These are phyloP conservation scores for Candida ipomoeae DNA, from an alignment of 805 yeast genomes.

Conservation along the genomic window DNA sequence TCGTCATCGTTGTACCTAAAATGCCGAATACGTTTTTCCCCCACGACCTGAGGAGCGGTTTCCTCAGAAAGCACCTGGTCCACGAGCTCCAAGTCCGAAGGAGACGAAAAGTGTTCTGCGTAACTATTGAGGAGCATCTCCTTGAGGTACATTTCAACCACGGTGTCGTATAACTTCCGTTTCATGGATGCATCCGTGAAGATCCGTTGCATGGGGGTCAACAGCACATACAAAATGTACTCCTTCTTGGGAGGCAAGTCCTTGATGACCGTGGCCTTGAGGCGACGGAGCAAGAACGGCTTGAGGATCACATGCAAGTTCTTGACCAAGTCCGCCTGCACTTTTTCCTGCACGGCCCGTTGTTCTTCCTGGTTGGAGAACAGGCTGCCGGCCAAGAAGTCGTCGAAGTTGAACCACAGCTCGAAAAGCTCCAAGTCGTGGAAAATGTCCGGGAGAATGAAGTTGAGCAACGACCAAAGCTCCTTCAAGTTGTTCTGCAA, in stretches of 20 bases:
- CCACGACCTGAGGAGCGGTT: slow-evolving; percentile 7
- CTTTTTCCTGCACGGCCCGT: slow-evolving; percentile 53
- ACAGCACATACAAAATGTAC: slow-evolving; percentile 69
- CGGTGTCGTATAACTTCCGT: slow-evolving; percentile 39
- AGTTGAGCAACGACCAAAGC: slow-evolving; percentile 87
- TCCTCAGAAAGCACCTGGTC: slow-evolving; percentile 41
- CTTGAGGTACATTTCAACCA: slow-evolving; percentile 45
- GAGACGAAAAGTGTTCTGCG: slow-evolving; percentile 13
- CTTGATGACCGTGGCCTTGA: slow-evolving; percentile 66
- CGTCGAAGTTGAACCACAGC: slow-evolving; percentile 88
- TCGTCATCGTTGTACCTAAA: slow-evolving; percentile 1
- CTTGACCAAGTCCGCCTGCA: slow-evolving; percentile 51
- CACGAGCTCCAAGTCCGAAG: slow-evolving; percentile 24
- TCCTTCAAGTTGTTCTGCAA: slow-evolving; percentile 87
- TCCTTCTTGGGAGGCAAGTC: slow-evolving; percentile 86
- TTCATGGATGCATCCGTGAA: slow-evolving; percentile 54
- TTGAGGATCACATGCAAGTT: slow-evolving; percentile 83
- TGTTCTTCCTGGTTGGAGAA: slow-evolving; percentile 40
- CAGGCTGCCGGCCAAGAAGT: slow-evolving; percentile 33
- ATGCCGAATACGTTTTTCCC: background rate
- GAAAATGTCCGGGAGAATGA: slow-evolving; percentile 88
- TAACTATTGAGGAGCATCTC: slow-evolving; percentile 48
- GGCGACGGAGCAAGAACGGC: slow-evolving; percentile 80
- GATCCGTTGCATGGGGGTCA: slow-evolving; percentile 60
- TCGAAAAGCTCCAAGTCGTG: slow-evolving; percentile 86